Evolutionary conservation across 2,329 filamentous ascomycete genomes (phyloP), one percentile per base, ranked within the genome.

Genomic region (Pseudopyrenochaeta lycopersici): DNA sequence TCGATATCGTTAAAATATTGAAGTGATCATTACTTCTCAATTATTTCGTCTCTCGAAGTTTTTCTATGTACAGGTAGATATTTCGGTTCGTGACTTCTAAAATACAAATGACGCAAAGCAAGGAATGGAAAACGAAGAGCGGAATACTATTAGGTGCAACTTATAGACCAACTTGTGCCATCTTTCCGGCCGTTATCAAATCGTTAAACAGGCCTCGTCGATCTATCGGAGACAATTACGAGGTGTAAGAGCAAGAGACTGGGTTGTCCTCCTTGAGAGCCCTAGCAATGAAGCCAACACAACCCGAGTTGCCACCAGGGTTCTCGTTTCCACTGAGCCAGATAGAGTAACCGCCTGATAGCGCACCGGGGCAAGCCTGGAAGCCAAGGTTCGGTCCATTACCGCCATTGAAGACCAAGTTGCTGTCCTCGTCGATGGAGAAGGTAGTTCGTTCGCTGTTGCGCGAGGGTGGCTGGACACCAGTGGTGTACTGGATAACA

Each of bases 291-390:
- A 78, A 72, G 29, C 66, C 62, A 20, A 71, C 58, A 54, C 77
- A 80, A 60, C 69, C 45, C 39, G 63, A 23, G 64, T 73, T 72
- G 18, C 58, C 77, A 3, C 46, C 70, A 0, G 70, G 67, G 42
- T 62, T 61, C 7, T 27, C 15, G 4, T 33, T 35, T 20, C 47
- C 52, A n/a, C 47, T 35, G 14, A 73, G 55, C 71, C 69, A 71
- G 44, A 75, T 47, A 10, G 53, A 56, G 62, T 65, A 75, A 15
- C 80, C 71, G 5, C 74, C 77, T 2, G 79, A 75, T 49, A 75
- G 66, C 63, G 74, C 72, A 62, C 71, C 72, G 33, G 84, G 82
- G 78, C 85, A 88, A 18, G 84, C 85, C 45, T 84, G 65, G 64
- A 86, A 78, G 51, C 73, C 67, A 2, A 55, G 54, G 39, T 78